Evolutionary conservation across 305 asterid species (phyloP).

Genomic region (Euphrasia arctica): DNA sequence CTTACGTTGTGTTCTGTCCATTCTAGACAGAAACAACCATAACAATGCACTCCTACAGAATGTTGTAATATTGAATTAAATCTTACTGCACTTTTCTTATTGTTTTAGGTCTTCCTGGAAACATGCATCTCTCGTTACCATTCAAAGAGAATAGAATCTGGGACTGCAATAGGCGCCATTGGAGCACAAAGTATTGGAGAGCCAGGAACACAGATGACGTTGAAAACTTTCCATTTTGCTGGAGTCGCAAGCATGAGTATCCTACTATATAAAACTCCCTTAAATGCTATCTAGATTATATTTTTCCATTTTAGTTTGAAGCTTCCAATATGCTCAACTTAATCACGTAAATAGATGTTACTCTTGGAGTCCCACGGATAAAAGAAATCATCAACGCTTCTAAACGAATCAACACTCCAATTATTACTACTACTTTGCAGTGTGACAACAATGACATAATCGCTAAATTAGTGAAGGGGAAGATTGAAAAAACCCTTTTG

Average conservation of each 20-base stretch:
- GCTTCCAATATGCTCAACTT: slow-evolving; percentile 37
- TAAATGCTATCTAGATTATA: slow-evolving; percentile 19
- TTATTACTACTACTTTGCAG: slow-evolving; percentile 62
- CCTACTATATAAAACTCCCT: slow-evolving; percentile 37
- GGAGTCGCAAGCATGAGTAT: slow-evolving; percentile 99
- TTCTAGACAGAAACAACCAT: not conserved
- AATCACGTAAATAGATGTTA: slow-evolving; percentile 66
- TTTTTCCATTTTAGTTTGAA: slow-evolving; percentile 22
- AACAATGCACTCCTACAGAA: not conserved
- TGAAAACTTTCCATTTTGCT: slow-evolving; percentile 99
- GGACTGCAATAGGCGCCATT: slow-evolving; percentile 94
- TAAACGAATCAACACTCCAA: slow-evolving; percentile 83
- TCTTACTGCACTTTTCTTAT: slow-evolving; percentile 21
- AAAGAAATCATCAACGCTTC: slow-evolving; percentile 87
- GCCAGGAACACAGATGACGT: slow-evolving; percentile 98
- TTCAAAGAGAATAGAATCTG: slow-evolving; percentile 73
- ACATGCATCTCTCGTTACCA: slow-evolving; percentile 81
- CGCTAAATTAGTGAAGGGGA: slow-evolving; percentile 73
- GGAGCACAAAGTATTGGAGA: slow-evolving; percentile 98
- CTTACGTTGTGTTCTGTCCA: not conserved
- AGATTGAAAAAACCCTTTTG: slow-evolving; percentile 75
- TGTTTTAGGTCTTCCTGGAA: slow-evolving; percentile 64
- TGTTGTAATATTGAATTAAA: slow-evolving; percentile 20
- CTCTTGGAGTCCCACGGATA: slow-evolving; percentile 97
- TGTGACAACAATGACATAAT: slow-evolving; percentile 36